Evolutionary conservation across 805 yeast genomes (phyloP), one percentile per base, ranked within the genome.

Genomic region (Pichia ethanolica): DNA sequence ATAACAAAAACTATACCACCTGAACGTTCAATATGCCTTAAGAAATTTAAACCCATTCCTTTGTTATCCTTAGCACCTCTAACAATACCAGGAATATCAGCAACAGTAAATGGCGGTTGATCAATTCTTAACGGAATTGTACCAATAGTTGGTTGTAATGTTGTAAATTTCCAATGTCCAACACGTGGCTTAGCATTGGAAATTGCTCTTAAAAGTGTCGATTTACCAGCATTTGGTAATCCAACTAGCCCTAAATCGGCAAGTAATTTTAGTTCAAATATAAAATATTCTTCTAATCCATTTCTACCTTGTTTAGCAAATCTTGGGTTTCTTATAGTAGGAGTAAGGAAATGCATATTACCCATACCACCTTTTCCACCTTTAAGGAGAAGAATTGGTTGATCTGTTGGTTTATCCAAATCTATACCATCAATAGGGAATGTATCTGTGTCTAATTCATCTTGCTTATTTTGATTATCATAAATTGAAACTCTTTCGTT

Each of bases 301-400:
- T 66, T 67, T 52, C 98, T 75, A 4, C 98, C 99, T 28, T 62
- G 64, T 60, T 89, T 90, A 30, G 91, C 79, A 64, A 93, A 93
- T 48, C 95, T 71, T 12, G 99, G 99, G 59, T 89, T 91, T 52
- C 97, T 78, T 50, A 93, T 81, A 45, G 81, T 79, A 42, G 83
- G 74, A 1, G 97, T 89, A 44, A 87, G 71, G 62, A 93, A 93
- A 64, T 91, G 96, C 93, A 89, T 89, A 65, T 93, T 93, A 1
- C 99, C 99, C 71, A 91, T 73, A 0, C 99, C 99, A 25, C 98
- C 98, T 54, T 74, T 73, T 9, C 99, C 99, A 40, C 99, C 99
- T 57, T 76, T 77, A 42, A 90, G 59, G 20, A 93, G 58, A 46
- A 86, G 68, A 5, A 83, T 64, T 1, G 98, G 97, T 42, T 74